Percentiles rank a stretch among this genome's conserved stretches.
Evolutionary conservation across 331 rosid species (phyloP).

Genomic region (Rhamnella rubrinervis): DNA sequence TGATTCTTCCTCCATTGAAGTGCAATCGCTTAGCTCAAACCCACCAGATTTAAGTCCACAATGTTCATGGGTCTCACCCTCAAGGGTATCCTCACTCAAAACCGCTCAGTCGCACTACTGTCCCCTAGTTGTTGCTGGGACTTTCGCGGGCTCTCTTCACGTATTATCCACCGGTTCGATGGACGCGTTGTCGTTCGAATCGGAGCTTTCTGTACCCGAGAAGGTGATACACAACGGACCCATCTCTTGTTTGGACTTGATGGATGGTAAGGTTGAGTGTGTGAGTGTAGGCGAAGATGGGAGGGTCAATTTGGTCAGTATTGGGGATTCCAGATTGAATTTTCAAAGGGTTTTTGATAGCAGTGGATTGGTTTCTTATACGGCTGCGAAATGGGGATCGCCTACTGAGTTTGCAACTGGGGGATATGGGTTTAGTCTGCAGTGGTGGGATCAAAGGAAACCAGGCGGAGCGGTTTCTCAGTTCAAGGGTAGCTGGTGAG

Average conservation of each 20-base stretch:
- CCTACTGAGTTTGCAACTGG: conserved; percentile 86
- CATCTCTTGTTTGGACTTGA: conserved; percentile 53
- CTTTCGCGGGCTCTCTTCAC: conserved; percentile 69
- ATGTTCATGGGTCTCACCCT: conserved; percentile 53
- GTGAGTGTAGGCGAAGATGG: conserved; percentile 89
- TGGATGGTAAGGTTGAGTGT: conserved; percentile 70
- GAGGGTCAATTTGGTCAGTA: conserved; percentile 59
- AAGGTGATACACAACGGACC: conserved; percentile 47
- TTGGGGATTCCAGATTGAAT: conserved; percentile 50
- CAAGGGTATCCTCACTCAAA: conserved; percentile 63
- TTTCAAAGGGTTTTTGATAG: conserved; percentile 63
- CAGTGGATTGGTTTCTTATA: conserved; percentile 71
- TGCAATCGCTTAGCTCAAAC: conserved; percentile 43
- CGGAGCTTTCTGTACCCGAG: conserved; percentile 61
- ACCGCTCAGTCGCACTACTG: conserved; percentile 51
- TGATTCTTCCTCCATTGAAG: conserved; percentile 51
- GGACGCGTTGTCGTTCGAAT: conserved; percentile 42
- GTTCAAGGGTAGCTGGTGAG: conserved; percentile 84
- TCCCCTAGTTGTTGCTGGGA: conserved; percentile 56
- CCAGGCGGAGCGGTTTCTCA: conserved; percentile 83
- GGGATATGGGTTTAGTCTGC: conserved; percentile 78
- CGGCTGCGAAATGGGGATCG: conserved; percentile 84
- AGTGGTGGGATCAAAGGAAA: conserved; percentile 95
- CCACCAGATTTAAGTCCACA: conserved; percentile 39
- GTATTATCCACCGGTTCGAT: conserved; percentile 46